Evolutionary conservation across 2,329 filamentous ascomycete species (phyloP), one percentile per base, ranked within the genome.

Genomic region (Penicillium brevicompactum): DNA sequence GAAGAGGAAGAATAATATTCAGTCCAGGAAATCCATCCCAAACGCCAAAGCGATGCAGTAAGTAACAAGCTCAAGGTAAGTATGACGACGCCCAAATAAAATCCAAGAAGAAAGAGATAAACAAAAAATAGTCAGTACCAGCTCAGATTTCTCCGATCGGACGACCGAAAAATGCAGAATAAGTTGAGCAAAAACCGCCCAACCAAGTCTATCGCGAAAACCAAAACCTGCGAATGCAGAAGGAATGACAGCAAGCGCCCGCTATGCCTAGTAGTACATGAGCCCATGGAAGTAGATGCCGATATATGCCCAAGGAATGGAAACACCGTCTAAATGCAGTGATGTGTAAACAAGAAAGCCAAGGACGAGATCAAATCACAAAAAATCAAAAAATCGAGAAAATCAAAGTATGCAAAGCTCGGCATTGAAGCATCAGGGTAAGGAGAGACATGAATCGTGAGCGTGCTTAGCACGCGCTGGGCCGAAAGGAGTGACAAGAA

Each of bases 221-320:
- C 8, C n/a, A 45, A n/a, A 51, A 65, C 68, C 69, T 68, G 69
- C 69, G 60, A 70, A 66, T 69, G 61, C 57, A 64, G 65, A 70
- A 71, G 69, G 70, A 73, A 70, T 63, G 70, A 72, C 67, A 65
- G 70, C 69, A 70, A 49, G 68, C 69, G 62, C 63, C 63, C 65
- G 65, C 67, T 68, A 72, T 72, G 70, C 69, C 59, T 72, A 66
- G 53, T 70, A 63, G 57, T 72, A 73, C 70, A 73, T 57, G 59
- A 65, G 63, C 67, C 66, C 63, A 66, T 37, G 60, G 53, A 58
- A 49, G 53, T 47, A 55, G 52, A 34, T 43, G 38, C 50, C 52
- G 51, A 61, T 27, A 52, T 57, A 69, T 67, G 68, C 60, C 63
- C 60, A 55, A 53, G 56, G 56, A 69, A 70, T 65, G 66, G 68